phyloP scores from a whole-genome alignment of 805 yeast species.

The Monosporozyma aerobia region DNA sequence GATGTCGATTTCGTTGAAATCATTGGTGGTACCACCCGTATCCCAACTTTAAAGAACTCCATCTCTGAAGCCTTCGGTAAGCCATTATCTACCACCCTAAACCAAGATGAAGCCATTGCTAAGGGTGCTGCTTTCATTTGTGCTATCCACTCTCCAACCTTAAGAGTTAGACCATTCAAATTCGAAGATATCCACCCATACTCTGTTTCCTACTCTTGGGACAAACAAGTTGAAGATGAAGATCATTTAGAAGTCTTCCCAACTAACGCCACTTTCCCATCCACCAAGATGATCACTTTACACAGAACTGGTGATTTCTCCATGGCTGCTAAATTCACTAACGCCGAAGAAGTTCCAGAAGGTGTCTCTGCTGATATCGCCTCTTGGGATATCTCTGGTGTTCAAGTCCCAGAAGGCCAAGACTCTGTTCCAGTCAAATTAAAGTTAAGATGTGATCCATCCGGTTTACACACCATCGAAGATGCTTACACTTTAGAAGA shows the following conservation, averaged over 20 bases:
- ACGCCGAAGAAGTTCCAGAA: conserved; percentile 60
- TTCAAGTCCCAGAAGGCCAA: conserved; percentile 69
- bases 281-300: conserved; percentile 89
- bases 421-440: conserved; percentile 74
- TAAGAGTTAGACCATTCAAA: conserved; percentile 97
- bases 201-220: conserved; percentile 95
- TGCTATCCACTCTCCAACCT: conserved; percentile 97
- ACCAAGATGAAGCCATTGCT: conserved; percentile 98
- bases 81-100: conserved; percentile 84
- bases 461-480: conserved; percentile 90
- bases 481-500: conserved; percentile 93
- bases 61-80: conserved; percentile 75
- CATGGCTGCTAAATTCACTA: conserved; percentile 77
- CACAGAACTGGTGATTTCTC: conserved; percentile 86
- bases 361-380: conserved; percentile 62
- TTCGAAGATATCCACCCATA: conserved; percentile 89
- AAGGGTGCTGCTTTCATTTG: conserved; percentile 98
- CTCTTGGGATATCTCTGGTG: conserved; percentile 81
- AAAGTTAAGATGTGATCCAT: conserved; percentile 94
- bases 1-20: conserved; percentile 89
- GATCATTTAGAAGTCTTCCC: conserved; percentile 96
- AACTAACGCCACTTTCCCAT: conserved; percentile 83
- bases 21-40: conserved; percentile 98
- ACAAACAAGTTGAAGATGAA: conserved; percentile 81
- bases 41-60: conserved; percentile 81